A percentile compares a stretch with the other conserved stretches of the same genome.
These are phyloP conservation scores for Gremmenia infestans DNA, from an alignment of 2,329 filamentous ascomycete species.

Conservation along the genomic window DNA sequence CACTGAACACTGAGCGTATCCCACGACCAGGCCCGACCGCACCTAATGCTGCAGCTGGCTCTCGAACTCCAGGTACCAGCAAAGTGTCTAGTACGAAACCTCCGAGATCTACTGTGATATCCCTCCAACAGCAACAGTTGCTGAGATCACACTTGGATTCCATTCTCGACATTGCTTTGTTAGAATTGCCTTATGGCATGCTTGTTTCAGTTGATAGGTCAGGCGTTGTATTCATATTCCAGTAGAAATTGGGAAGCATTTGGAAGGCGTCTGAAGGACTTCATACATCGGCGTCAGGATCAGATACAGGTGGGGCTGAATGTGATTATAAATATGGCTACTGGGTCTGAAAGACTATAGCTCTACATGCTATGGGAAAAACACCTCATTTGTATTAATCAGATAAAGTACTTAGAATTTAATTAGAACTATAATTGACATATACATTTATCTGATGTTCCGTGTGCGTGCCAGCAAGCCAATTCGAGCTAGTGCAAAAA, in stretches of 20 bases:
- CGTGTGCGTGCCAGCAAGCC: background rate
- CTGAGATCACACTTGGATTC: constrained; percentile 83
- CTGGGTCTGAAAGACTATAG: too few species aligned
- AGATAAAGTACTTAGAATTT: too few species aligned
- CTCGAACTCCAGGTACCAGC: constrained; percentile 24
- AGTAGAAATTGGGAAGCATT: constrained; percentile 17
- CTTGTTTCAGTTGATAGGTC: constrained; percentile 84
- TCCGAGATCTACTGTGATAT: constrained; percentile 78
- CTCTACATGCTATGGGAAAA: too few species aligned
- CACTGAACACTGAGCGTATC: constrained; percentile 57
- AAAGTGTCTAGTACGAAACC: constrained; percentile 39
- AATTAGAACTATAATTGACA: too few species aligned
- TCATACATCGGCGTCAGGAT: background rate
- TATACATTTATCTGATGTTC: too few species aligned
- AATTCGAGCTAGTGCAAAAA: background rate
- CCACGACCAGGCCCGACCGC: constrained; percentile 26
- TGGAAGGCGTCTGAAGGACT: background rate
- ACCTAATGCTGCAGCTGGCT: constrained; percentile 29
- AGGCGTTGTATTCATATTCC: constrained; percentile 81
- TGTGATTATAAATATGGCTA: background rate
- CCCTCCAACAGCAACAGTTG: constrained; percentile 79
- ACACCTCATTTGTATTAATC: too few species aligned
- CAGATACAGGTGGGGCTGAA: background rate
- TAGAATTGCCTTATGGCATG: constrained; percentile 91
- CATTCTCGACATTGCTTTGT: constrained; percentile 79